Evolutionary conservation across 352 stramenopile species (phyloP), one percentile per base, ranked within the genome.

Genomic region (Phytopythium kandeliae): DNA sequence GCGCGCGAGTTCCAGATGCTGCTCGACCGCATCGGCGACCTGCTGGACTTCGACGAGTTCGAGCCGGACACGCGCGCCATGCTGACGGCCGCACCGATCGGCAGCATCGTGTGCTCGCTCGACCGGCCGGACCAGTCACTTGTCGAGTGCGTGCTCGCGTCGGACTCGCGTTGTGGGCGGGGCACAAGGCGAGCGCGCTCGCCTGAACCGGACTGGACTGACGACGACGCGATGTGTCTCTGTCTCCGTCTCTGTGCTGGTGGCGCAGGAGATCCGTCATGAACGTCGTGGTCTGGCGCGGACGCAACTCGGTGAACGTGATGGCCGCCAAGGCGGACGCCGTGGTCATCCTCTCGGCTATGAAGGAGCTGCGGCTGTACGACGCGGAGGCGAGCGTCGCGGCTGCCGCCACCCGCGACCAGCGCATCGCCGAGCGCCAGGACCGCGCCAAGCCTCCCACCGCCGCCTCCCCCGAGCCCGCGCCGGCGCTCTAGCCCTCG

Each of bases 311-410:
- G 50, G 71, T 89, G 56, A 95, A 89, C 57, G 70, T 89, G 49
- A 95, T 95, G 85, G 72, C 82, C 37, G 74, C 78, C 37, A 95
- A 93, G 66, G 65, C 79, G 24, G 85, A 95, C 66, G 67, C 82
- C 10, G 67, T 74, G 13, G 79, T 87, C 34, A 71, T 95, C 35
- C 54, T 85, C 25, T 77, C 80, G 45, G 82, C 84, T 22, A 87
- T 95, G 76, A 95, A 92, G 60, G 82, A 86, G 54, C 63, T 95
- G 46, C 83, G 86, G 57, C 69, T 92, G 12, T 95, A 81, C 55
- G 65, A 89, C 51, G 26, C 52, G 9, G 45, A 56, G 24, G 62
- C 83, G 26, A 65, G 73, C 7, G 65, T 74, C 25, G 60, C 67
- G 16, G 65, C 89, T 44, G 31, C 60, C 26, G 54, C 66, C 36